Evolutionary conservation across 2,329 filamentous ascomycete genomes (phyloP).

Genomic region (Colletotrichum sp.): DNA sequence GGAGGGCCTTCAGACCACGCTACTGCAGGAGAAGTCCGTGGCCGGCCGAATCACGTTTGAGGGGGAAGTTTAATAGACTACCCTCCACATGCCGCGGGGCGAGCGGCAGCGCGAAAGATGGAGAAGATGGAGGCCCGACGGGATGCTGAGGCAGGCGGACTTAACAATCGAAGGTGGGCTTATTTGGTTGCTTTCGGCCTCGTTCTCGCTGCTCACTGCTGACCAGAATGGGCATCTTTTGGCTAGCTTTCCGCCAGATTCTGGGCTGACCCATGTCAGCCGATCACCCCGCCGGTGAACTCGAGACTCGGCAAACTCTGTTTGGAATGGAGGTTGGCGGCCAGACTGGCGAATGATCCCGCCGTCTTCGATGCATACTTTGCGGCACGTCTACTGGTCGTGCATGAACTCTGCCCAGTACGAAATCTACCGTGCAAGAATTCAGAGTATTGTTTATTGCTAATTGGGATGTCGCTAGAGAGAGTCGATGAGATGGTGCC

Average conservation of each 20-base stretch:
- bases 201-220: neutral
- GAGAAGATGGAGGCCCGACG: neutral
- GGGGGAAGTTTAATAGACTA: neutral
- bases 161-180: neutral
- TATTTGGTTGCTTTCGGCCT: neutral
- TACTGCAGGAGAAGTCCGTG: neutral
- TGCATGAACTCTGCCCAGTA: neutral
- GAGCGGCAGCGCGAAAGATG: neutral
- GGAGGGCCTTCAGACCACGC: neutral
- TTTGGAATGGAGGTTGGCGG: neutral
- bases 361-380: neutral
- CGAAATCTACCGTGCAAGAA: neutral
- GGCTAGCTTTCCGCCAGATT: neutral
- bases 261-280: neutral
- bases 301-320: neutral
- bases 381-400: neutral
- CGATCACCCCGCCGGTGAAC: neutral
- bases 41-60: neutral
- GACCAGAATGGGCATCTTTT: neutral
- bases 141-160: neutral
- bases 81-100: neutral
- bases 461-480: neutral
- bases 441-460: neutral
- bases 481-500: neutral
- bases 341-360: neutral